Percentiles rank a stretch among this genome's conserved stretches.
These are phyloP conservation scores for Alternaria conjuncta DNA, from an alignment of 2,329 filamentous ascomycete species.

Conservation along the genomic window DNA sequence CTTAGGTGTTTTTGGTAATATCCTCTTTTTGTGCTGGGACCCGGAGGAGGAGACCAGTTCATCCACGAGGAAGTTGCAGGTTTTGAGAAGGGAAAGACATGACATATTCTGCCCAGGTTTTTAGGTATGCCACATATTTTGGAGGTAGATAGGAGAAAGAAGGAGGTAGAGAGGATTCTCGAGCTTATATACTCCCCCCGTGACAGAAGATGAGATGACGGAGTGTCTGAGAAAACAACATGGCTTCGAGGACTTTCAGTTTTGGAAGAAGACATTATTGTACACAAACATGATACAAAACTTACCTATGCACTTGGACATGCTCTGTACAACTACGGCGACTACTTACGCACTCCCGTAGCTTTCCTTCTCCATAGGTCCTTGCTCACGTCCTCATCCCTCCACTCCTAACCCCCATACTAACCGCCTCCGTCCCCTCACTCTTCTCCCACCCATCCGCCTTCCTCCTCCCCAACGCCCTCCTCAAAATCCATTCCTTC, in stretches of 20 bases:
- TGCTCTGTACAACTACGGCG: too few relatives aligned
- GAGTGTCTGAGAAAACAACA: background rate
- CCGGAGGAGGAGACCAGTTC: too few relatives aligned
- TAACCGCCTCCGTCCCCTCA: slow-evolving; percentile 40
- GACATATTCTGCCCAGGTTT: fast-evolving
- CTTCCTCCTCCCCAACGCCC: slow-evolving; percentile 42
- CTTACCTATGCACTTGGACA: background rate
- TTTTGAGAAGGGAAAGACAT: too few relatives aligned
- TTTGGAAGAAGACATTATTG: fast-evolving
- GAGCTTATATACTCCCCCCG: background rate
- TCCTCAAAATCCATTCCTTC: slow-evolving; percentile 53
- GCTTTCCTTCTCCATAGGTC: too few relatives aligned
- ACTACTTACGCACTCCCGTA: background rate
- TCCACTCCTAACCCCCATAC: slow-evolving; percentile 20
- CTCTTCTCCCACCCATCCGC: slow-evolving; percentile 40
- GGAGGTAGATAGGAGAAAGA: background rate
- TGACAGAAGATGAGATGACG: background rate
- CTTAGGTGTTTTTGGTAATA: too few relatives aligned
- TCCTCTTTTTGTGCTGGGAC: too few relatives aligned
- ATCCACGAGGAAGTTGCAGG: fast-evolving
- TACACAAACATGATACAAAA: background rate
- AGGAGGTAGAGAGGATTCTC: fast-evolving
- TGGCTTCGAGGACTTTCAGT: background rate
- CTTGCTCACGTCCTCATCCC: slow-evolving; percentile 6
- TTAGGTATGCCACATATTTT: background rate